These are phyloP conservation scores for Alternaria triticina DNA, from an alignment of 2,329 filamentous ascomycete species.

Conservation along the genomic window DNA sequence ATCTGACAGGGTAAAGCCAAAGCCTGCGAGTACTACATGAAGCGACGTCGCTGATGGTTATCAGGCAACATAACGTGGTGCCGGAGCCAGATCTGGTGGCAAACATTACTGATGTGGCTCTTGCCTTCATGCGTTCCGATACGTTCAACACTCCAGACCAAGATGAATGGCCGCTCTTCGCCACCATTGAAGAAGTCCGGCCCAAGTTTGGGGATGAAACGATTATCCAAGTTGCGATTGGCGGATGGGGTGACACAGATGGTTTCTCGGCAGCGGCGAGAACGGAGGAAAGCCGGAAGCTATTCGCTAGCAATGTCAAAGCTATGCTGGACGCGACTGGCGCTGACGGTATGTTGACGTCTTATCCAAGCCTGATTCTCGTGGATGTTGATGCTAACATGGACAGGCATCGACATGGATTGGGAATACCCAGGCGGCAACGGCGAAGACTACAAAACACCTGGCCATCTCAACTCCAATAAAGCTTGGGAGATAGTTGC, in stretches of 20 bases:
- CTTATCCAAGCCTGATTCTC: no score
- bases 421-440: conserved; percentile 72
- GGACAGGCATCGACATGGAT: conserved; percentile 65
- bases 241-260: conserved; percentile 73
- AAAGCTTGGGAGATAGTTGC: conserved; percentile 67
- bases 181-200: conserved; percentile 28
- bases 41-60: neutral
- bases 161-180: conserved; percentile 35
- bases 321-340: conserved; percentile 64
- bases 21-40: neutral
- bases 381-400: no score
- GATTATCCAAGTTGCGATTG: conserved; percentile 66
- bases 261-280: conserved; percentile 67
- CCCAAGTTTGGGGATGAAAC: conserved; percentile 52
- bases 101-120: conserved; percentile 34
- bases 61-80: conserved; percentile 38
- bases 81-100: conserved; percentile 23
- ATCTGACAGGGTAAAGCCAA: neutral
- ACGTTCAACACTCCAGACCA: conserved; percentile 33
- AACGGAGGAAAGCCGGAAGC: conserved; percentile 53
- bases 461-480: conserved; percentile 60
- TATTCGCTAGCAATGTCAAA: conserved; percentile 69
- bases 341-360: no score
- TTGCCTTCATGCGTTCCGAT: conserved; percentile 41
- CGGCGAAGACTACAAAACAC: conserved; percentile 69